phyloP scores from a whole-genome alignment of 129 eudicot genomes.

The Pseudognaphalium luteoalbum region DNA sequence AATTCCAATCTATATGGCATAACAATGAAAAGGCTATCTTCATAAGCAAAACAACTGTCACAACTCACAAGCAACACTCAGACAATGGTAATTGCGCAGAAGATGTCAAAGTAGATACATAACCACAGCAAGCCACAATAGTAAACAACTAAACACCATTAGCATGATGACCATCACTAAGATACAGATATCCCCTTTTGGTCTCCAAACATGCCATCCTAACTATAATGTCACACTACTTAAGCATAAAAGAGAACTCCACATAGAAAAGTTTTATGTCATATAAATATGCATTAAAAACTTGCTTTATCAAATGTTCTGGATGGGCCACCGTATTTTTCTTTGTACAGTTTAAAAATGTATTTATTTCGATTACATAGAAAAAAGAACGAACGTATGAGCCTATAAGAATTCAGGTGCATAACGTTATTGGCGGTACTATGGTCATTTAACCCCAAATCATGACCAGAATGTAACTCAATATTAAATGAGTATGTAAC shows the following conservation, averaged over 20 bases:
- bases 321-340: neutral
- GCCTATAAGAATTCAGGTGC: neutral
- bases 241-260: neutral
- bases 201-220: neutral
- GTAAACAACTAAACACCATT: neutral
- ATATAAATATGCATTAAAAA: neutral
- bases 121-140: neutral
- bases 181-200: neutral
- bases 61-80: neutral
- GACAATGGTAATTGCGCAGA: neutral
- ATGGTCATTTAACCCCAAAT: no score
- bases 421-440: neutral
- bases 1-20: conserved; percentile 1
- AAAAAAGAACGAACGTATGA: neutral
- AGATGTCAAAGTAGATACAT: neutral
- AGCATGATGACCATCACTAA: no score
- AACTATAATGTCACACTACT: neutral
- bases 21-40: neutral
- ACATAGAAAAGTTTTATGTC: neutral
- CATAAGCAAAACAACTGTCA: no score
- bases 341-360: neutral
- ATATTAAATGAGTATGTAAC: no score
- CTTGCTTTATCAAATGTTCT: neutral
- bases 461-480: no score
- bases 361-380: neutral